Conservation (phyloP, 768 basidiomycete species). For the Terana coerulea region DNA sequence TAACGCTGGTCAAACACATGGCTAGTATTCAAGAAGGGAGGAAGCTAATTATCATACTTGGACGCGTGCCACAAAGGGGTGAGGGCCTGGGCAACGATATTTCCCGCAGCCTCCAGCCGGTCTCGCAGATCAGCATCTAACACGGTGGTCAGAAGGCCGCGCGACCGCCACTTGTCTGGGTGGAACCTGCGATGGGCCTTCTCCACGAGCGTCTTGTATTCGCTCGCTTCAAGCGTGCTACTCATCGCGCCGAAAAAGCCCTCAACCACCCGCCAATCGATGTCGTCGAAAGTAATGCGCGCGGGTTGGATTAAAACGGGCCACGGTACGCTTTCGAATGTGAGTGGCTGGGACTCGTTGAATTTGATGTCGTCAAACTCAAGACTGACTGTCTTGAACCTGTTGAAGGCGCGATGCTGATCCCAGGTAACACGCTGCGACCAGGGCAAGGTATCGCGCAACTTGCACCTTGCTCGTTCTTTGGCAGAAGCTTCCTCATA, state of each 20-base stretch:
- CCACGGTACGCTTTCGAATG: constrained; percentile 4
- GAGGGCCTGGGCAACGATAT: constrained; percentile 69
- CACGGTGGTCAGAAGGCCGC: constrained; percentile 56
- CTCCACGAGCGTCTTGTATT: constrained; percentile 63
- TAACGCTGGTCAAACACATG: no score
- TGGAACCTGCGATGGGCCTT: constrained; percentile 73
- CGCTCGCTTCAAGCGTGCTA: constrained; percentile 49
- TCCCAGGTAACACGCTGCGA: background rate
- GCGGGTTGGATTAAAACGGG: background rate
- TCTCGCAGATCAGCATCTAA: constrained; percentile 52
- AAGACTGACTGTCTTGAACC: background rate
- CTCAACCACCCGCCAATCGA: constrained; percentile 47
- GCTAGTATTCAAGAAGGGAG: no score
- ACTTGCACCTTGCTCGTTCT: background rate
- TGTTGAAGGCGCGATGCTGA: background rate
- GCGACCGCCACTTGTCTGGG: constrained; percentile 73
- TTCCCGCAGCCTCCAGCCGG: constrained; percentile 64
- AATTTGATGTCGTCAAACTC: constrained; percentile 4
- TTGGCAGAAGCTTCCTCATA: background rate
- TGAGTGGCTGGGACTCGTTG: constrained; percentile 3
- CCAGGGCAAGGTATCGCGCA: background rate
- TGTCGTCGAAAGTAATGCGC: background rate
- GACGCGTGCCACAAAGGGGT: constrained; percentile 54
- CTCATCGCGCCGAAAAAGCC: constrained; percentile 58
- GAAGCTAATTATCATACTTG: constrained; percentile 1